These are phyloP conservation scores for Metschnikowia sp. DNA, from an alignment of 805 yeast species.

Conservation along the genomic window DNA sequence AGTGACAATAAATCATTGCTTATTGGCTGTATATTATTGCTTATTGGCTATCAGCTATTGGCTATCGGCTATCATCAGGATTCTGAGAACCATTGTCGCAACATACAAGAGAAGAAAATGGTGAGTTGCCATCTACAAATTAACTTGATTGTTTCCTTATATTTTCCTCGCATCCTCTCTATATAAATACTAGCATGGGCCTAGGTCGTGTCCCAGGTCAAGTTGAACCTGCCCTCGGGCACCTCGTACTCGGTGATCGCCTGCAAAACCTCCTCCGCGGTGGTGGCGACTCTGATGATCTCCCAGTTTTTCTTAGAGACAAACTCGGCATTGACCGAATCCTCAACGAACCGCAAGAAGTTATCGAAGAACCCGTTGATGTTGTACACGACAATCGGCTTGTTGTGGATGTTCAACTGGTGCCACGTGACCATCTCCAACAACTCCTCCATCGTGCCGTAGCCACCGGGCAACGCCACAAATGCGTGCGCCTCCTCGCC, in stretches of 20 bases:
- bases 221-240: slow-evolving; percentile 71
- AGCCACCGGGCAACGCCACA: slow-evolving; percentile 89
- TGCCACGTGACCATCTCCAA: slow-evolving; percentile 91
- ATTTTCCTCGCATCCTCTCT: neutral
- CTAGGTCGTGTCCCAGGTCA: slow-evolving; percentile 55
- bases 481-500: slow-evolving; percentile 83
- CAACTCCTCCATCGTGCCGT: slow-evolving; percentile 84
- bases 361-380: slow-evolving; percentile 78
- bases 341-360: slow-evolving; percentile 57
- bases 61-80: too few species aligned
- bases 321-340: slow-evolving; percentile 62
- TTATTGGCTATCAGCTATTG: too few species aligned
- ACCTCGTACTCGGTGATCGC: slow-evolving; percentile 57
- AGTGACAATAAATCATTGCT: too few species aligned
- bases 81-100: too few species aligned
- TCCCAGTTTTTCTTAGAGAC: slow-evolving; percentile 63
- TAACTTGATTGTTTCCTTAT: too few species aligned
- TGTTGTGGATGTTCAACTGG: slow-evolving; percentile 80
- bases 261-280: slow-evolving; percentile 64
- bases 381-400: slow-evolving; percentile 77
- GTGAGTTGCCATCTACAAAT: too few species aligned
- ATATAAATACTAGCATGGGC: neutral
- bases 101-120: too few species aligned
- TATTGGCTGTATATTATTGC: too few species aligned
- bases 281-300: slow-evolving; percentile 65